Evolutionary conservation across 2,329 filamentous ascomycete species (phyloP).

Genomic region (Nannizzia gypsea): DNA sequence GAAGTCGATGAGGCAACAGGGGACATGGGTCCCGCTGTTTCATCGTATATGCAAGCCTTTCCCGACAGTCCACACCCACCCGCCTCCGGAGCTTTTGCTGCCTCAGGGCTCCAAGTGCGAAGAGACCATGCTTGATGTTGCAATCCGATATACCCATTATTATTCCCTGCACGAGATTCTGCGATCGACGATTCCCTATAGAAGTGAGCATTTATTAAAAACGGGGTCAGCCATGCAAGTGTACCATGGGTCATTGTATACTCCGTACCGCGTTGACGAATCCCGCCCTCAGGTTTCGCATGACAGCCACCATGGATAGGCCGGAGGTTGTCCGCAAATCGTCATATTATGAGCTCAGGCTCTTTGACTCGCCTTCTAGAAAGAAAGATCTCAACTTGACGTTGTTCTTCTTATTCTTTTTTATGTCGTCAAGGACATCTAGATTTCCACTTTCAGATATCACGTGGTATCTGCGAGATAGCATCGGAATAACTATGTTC

Average conservation of each 20-base stretch:
- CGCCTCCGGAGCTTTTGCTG: background rate
- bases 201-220: too few species aligned
- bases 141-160: background rate
- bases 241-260: background rate
- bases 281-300: background rate
- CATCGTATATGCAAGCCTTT: constrained; percentile 1
- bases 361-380: background rate
- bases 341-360: background rate
- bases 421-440: too few species aligned
- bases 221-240: background rate
- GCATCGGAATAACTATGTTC: background rate
- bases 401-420: background rate
- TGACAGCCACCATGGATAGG: background rate
- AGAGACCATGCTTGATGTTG: background rate
- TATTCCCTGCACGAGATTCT: background rate
- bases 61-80: background rate
- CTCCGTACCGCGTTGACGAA: background rate
- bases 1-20: background rate
- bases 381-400: background rate
- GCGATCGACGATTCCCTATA: background rate
- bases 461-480: background rate
- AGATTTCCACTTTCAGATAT: background rate
- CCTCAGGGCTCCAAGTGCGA: background rate
- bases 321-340: background rate
- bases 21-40: background rate